Percentiles rank a stretch among this genome's conserved stretches.
These are phyloP conservation scores for Candida odintsovae DNA, from an alignment of 805 yeast species.

Conservation along the genomic window DNA sequence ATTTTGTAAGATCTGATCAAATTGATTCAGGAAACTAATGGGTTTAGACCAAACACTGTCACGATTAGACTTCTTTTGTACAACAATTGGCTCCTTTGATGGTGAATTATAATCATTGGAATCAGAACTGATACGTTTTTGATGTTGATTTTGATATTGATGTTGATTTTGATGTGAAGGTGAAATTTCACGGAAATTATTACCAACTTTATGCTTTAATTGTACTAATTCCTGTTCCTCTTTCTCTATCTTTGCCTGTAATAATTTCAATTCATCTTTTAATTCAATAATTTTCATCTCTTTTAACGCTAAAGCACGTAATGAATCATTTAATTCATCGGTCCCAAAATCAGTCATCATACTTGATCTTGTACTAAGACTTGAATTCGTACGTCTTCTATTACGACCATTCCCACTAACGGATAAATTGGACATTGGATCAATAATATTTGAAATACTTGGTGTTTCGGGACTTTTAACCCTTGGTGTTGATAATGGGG, in stretches of 20 bases:
- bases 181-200: conserved; percentile 22
- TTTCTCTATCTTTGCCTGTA: conserved; percentile 41
- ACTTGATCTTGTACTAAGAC: conserved; percentile 9
- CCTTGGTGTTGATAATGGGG: background rate
- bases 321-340: conserved; percentile 44
- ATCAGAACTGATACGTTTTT: background rate
- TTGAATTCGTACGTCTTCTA: conserved; percentile 20
- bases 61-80: background rate
- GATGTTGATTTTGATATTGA: too few species aligned
- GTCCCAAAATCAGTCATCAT: conserved; percentile 9
- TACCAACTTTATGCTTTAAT: conserved; percentile 29
- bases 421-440: background rate
- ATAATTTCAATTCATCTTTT: conserved; percentile 42
- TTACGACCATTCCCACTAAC: conserved; percentile 2
- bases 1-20: conserved; percentile 59
- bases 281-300: conserved; percentile 65
- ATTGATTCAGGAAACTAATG: conserved; percentile 54
- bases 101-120: conserved; percentile 6
- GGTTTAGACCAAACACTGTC: conserved; percentile 46
- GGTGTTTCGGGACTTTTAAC: conserved; percentile 12
- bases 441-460: background rate
- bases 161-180: conserved; percentile 6
- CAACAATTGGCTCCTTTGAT: background rate
- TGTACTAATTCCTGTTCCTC: conserved; percentile 28
- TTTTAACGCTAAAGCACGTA: conserved; percentile 58